A percentile compares a stretch with the other conserved stretches of the same genome.
These are phyloP conservation scores for Aspergillus funiculosus DNA, from an alignment of 495 filamentous ascomycete genomes.

Conservation along the genomic window DNA sequence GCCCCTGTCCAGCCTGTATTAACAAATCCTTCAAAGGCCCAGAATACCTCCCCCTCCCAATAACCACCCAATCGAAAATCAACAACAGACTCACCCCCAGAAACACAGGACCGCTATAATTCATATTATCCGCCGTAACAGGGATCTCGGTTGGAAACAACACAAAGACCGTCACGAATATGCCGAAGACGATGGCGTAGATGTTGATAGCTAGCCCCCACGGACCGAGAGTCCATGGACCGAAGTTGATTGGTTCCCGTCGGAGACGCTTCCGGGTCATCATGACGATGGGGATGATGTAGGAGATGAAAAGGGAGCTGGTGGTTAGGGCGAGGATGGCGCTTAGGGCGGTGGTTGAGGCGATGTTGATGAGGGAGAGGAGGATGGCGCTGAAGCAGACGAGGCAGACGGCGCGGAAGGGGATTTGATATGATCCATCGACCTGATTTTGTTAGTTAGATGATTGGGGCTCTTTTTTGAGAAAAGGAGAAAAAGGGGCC, in stretches of 20 bases:
- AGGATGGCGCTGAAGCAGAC: constrained; percentile 28
- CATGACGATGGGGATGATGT: constrained; percentile 43
- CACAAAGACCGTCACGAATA: constrained; percentile 40
- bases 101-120: constrained; percentile 41
- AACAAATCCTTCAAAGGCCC: too few relatives aligned
- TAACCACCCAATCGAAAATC: constrained; percentile 34
- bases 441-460: too few relatives aligned
- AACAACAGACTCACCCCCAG: constrained; percentile 36
- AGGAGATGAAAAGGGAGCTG: constrained; percentile 46
- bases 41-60: constrained; percentile 32
- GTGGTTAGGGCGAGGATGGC: constrained; percentile 47
- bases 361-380: constrained; percentile 49
- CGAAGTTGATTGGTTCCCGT: constrained; percentile 24
- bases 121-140: constrained; percentile 40
- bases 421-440: constrained; percentile 39
- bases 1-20: too few relatives aligned
- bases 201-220: constrained; percentile 40
- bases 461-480: too few relatives aligned
- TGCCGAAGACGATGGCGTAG: constrained; percentile 34
- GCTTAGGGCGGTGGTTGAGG: constrained; percentile 42
- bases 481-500: too few relatives aligned
- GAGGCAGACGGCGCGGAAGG: constrained; percentile 43
- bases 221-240: constrained; percentile 27
- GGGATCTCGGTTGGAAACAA: constrained; percentile 41
- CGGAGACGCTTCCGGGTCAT: constrained; percentile 29